A percentile compares a stretch with the other conserved stretches of the same genome.
phyloP scores from a whole-genome alignment of 495 filamentous ascomycete genomes.

The Oleoguttula mirabilis region DNA sequence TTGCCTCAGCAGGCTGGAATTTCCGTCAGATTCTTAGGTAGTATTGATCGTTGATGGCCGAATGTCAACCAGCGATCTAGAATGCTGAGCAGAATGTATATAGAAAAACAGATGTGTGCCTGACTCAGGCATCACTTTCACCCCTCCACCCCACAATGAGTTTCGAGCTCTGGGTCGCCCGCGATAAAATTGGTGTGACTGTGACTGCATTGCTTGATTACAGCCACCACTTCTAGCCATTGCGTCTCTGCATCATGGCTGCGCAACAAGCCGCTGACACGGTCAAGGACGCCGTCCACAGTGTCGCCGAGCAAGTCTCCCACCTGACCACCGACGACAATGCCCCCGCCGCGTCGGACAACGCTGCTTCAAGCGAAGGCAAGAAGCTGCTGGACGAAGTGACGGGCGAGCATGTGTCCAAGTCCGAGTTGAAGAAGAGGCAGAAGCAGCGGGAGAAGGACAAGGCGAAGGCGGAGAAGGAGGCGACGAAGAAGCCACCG shows the following conservation, averaged over 20 bases:
- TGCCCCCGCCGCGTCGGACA: not conserved
- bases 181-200: too few relatives aligned
- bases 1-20: too few relatives aligned
- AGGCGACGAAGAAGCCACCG: slow-evolving; percentile 44
- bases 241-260: slow-evolving; percentile 6
- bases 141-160: too few relatives aligned
- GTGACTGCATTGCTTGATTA: too few relatives aligned
- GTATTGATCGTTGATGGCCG: too few relatives aligned
- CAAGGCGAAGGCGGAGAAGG: slow-evolving; percentile 77
- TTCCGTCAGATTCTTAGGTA: too few relatives aligned
- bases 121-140: too few relatives aligned
- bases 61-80: too few relatives aligned
- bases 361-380: not conserved
- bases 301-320: slow-evolving; percentile 16
- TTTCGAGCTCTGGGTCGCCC: too few relatives aligned
- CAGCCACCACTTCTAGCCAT: too few relatives aligned
- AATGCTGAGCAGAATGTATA: too few relatives aligned
- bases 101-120: too few relatives aligned
- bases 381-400: slow-evolving; percentile 27
- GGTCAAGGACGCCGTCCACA: slow-evolving; percentile 19
- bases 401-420: slow-evolving; percentile 33
- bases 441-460: slow-evolving; percentile 83
- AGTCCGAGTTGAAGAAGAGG: slow-evolving; percentile 61
- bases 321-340: slow-evolving; percentile 15
- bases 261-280: slow-evolving; percentile 14